These are phyloP conservation scores for Russula emetica DNA, from an alignment of 768 basidiomycete genomes.

Conservation along the genomic window DNA sequence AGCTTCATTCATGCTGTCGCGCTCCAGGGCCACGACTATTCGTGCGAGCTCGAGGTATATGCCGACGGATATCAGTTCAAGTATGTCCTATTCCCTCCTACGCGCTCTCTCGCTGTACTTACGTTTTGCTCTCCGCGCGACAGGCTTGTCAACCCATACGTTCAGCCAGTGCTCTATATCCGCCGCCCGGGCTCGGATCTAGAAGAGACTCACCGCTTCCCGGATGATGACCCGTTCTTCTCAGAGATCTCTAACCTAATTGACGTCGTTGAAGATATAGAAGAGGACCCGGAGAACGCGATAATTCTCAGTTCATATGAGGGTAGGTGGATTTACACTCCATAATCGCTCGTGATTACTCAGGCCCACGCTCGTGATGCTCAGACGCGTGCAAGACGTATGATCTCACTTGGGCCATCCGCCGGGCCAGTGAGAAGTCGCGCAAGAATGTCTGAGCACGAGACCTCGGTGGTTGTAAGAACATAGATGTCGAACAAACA, in stretches of 20 bases:
- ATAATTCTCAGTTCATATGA: slow-evolving; percentile 82
- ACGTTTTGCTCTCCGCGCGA: slow-evolving; percentile 8
- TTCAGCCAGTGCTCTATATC: slow-evolving; percentile 81
- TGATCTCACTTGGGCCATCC: slow-evolving; percentile 91
- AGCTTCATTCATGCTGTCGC: slow-evolving; percentile 86
- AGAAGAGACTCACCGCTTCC: slow-evolving; percentile 66
- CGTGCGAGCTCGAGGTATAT: slow-evolving; percentile 90
- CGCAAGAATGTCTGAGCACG: slow-evolving; percentile 34
- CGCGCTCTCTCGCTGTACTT: slow-evolving; percentile 11
- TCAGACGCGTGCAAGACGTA: slow-evolving; percentile 84
- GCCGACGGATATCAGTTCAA: slow-evolving; percentile 90
- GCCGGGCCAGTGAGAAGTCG: slow-evolving; percentile 68
- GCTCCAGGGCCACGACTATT: slow-evolving; percentile 89
- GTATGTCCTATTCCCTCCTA: slow-evolving; percentile 38
- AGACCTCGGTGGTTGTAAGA: background rate
- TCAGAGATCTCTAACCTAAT: slow-evolving; percentile 89
- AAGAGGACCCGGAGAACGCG: slow-evolving; percentile 75
- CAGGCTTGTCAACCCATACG: slow-evolving; percentile 90
- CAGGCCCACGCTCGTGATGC: slow-evolving; percentile 4
- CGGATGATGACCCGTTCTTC: slow-evolving; percentile 89
- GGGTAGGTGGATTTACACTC: slow-evolving; percentile 44
- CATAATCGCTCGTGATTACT: background rate
- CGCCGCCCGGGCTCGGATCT: slow-evolving; percentile 78
- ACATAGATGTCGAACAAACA: background rate
- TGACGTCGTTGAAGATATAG: slow-evolving; percentile 85